Conservation (phyloP, 2,329 filamentous ascomycete species). For the Pyricularia sp. region DNA sequence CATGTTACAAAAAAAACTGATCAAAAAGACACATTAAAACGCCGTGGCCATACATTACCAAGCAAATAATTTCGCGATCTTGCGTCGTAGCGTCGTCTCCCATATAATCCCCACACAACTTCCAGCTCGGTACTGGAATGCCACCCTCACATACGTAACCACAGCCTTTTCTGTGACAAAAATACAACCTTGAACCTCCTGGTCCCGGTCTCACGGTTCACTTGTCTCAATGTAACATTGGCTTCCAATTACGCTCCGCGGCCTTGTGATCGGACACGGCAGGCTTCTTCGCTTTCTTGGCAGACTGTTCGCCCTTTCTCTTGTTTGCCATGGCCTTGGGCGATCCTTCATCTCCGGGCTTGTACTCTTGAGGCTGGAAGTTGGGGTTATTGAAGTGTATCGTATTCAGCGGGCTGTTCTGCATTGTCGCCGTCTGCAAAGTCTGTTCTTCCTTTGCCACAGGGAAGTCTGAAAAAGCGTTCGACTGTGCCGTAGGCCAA, state of each 20-base stretch:
- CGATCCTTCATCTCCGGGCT: slow-evolving; percentile 28
- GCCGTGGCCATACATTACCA: not conserved
- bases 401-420: slow-evolving; percentile 57
- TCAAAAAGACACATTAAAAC: not conserved
- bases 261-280: not conserved
- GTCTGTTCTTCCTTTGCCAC: not conserved
- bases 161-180: not conserved
- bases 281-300: not conserved
- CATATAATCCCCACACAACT: not conserved
- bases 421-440: slow-evolving; percentile 38
- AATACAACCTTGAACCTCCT: not conserved
- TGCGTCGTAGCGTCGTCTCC: not conserved
- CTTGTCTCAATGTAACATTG: not conserved
- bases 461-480: not conserved
- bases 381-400: slow-evolving; percentile 59
- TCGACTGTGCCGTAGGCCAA: slow-evolving; percentile 21
- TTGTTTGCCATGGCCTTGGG: slow-evolving; percentile 4
- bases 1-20: not conserved
- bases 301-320: not conserved
- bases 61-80: not conserved
- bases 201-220: not conserved
- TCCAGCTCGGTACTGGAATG: not conserved
- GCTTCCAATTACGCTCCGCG: not conserved
- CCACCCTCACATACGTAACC: not conserved
- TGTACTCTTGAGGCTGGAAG: slow-evolving; percentile 47